A percentile compares a stretch with the other conserved stretches of the same genome.
Conservation (phyloP, 176 grass and related monocot genomes). For the Saccharum spontaneum region DNA sequence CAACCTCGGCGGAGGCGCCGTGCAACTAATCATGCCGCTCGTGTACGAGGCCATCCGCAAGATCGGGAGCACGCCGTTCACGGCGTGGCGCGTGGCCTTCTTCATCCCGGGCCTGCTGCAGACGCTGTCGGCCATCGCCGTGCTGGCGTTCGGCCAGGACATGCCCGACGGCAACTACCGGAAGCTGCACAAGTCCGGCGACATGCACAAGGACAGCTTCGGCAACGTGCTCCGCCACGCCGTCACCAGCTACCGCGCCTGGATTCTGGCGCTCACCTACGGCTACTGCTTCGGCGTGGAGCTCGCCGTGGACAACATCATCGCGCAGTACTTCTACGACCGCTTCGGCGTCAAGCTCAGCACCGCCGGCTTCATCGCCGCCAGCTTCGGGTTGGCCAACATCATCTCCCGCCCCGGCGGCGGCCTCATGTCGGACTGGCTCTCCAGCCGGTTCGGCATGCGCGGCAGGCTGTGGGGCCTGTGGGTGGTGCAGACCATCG, state of each 20-base stretch:
- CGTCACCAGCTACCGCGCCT: conserved; percentile 70
- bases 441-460: conserved; percentile 70
- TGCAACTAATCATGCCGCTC: conserved; percentile 87
- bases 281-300: conserved; percentile 95
- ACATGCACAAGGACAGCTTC: conserved; percentile 90
- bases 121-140: conserved; percentile 61
- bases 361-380: conserved; percentile 73
- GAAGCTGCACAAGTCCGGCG: conserved; percentile 61
- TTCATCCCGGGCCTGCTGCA: conserved; percentile 91
- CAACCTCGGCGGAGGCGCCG: conserved; percentile 90
- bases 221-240: conserved; percentile 66
- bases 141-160: conserved; percentile 79
- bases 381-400: conserved; percentile 90
- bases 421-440: conserved; percentile 69
- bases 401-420: conserved; percentile 72
- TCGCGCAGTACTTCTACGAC: conserved; percentile 94
- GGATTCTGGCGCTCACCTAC: conserved; percentile 83
- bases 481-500: conserved; percentile 72
- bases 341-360: conserved; percentile 70
- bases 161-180: conserved; percentile 86
- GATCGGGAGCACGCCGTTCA: conserved; percentile 71
- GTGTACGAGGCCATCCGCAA: conserved; percentile 65
- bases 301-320: conserved; percentile 89
- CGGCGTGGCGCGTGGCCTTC: conserved; percentile 84
- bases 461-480: conserved; percentile 89